Percentiles rank a stretch among this genome's conserved stretches.
Conservation (phyloP, 441 rosid genomes). For the Mallotus japonicus region DNA sequence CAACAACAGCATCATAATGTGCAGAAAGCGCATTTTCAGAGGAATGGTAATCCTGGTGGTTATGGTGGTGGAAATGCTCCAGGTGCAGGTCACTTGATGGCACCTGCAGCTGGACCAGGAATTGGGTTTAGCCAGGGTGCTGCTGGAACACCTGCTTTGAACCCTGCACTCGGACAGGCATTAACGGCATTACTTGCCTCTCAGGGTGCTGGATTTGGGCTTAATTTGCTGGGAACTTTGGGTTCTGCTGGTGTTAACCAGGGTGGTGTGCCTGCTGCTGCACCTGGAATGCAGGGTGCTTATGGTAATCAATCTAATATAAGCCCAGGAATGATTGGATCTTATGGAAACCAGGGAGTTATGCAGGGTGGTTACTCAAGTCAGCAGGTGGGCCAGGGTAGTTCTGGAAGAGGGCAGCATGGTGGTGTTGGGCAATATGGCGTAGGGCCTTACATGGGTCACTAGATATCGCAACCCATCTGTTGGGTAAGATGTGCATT, state of each 20-base stretch:
- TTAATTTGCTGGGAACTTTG: constrained; percentile 60
- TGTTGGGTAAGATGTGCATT: constrained; percentile 20
- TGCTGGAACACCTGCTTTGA: constrained; percentile 33
- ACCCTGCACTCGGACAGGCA: constrained; percentile 90
- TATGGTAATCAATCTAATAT: constrained; percentile 25
- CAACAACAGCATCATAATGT: constrained; percentile 25
- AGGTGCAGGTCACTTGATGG: constrained; percentile 58
- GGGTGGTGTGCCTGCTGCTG: constrained; percentile 31
- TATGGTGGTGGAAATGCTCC: constrained; percentile 25
- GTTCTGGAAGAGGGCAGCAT: constrained; percentile 40
- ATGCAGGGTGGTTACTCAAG: constrained; percentile 37
- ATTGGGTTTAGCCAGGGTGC: constrained; percentile 42
- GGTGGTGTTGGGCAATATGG: constrained; percentile 37
- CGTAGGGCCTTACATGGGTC: constrained; percentile 47
- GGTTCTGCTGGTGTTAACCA: constrained; percentile 31
- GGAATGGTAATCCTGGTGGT: constrained; percentile 33
- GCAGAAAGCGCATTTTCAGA: constrained; percentile 32
- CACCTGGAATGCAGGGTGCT: constrained; percentile 30
- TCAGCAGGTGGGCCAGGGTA: constrained; percentile 38
- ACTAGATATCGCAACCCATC: constrained; percentile 16
- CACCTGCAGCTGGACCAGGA: constrained; percentile 44
- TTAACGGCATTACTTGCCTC: constrained; percentile 77
- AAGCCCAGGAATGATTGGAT: constrained; percentile 39
- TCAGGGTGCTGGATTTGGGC: constrained; percentile 84
- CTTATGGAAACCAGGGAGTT: constrained; percentile 40